phyloP scores from a whole-genome alignment of 1,284 basidiomycete species.

The Trichosporon sp. region DNA sequence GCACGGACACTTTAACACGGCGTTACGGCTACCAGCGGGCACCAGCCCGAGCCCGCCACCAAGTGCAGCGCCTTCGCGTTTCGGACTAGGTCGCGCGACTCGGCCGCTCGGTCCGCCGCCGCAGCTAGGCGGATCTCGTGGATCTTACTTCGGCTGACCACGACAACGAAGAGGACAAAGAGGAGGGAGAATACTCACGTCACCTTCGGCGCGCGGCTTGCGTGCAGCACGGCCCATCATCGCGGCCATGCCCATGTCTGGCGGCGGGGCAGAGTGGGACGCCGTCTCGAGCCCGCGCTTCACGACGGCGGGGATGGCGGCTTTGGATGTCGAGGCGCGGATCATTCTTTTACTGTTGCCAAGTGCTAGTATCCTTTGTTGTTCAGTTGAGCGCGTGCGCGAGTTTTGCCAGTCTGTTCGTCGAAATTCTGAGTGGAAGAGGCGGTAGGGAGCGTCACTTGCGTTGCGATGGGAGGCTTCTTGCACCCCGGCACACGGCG shows the following conservation, averaged over 20 bases:
- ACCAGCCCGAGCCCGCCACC: too few relatives aligned
- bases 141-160: background rate
- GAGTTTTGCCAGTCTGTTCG: background rate
- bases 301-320: background rate
- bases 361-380: background rate
- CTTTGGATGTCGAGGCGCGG: background rate
- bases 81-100: background rate
- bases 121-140: background rate
- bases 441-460: background rate
- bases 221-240: background rate
- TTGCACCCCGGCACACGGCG: background rate
- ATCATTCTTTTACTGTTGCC: background rate
- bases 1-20: background rate
- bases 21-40: background rate
- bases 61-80: background rate
- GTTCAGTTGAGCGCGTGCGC: background rate
- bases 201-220: constrained; percentile 21
- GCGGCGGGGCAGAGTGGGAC: background rate
- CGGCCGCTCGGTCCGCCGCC: background rate
- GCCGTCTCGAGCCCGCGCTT: background rate
- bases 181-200: constrained; percentile 13
- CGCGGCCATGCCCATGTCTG: background rate
- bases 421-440: background rate
- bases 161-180: background rate
- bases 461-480: background rate